Evolutionary conservation across 768 basidiomycete species (phyloP).

Genomic region (Flagelloscypha sp.): DNA sequence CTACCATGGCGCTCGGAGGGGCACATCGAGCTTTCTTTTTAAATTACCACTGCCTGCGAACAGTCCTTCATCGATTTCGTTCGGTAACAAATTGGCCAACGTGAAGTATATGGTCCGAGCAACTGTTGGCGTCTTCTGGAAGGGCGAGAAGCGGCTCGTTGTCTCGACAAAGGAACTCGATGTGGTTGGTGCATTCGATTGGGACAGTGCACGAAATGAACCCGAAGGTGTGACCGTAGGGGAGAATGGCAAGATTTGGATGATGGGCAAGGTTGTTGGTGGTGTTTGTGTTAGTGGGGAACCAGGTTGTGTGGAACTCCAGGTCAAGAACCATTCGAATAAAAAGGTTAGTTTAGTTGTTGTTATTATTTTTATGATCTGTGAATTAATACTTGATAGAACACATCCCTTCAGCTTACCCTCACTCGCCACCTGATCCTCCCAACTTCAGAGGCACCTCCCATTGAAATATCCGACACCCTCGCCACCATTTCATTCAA

Average conservation of each 20-base stretch:
- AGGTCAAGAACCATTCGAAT: slow-evolving; percentile 73
- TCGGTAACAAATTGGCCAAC: slow-evolving; percentile 59
- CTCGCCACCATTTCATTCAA: slow-evolving; percentile 62
- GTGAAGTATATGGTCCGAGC: slow-evolving; percentile 70
- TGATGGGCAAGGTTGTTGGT: slow-evolving; percentile 58
- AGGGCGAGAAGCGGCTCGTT: slow-evolving; percentile 62
- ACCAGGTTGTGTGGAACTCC: slow-evolving; percentile 63
- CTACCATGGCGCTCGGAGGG: slow-evolving; percentile 68
- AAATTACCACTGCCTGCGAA: slow-evolving; percentile 61
- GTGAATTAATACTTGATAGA: slow-evolving; percentile 32
- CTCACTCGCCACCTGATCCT: slow-evolving; percentile 56
- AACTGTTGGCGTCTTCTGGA: slow-evolving; percentile 67
- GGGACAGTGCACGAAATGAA: slow-evolving; percentile 26
- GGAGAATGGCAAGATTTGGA: slow-evolving; percentile 76
- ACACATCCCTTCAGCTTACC: slow-evolving; percentile 54
- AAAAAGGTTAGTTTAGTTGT: slow-evolving; percentile 51
- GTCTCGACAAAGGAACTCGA: slow-evolving; percentile 52
- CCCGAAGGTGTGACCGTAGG: slow-evolving; percentile 61
- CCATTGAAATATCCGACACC: slow-evolving; percentile 58
- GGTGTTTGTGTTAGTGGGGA: slow-evolving; percentile 60
- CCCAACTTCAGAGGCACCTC: slow-evolving; percentile 32
- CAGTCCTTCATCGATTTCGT: slow-evolving; percentile 63
- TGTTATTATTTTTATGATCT: slow-evolving; percentile 5
- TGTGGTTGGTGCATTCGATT: slow-evolving; percentile 47
- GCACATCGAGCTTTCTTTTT: slow-evolving; percentile 73